These are phyloP conservation scores for Tieghemostelium lacteum DNA, from an alignment of 78 protist species.

Conservation along the genomic window DNA sequence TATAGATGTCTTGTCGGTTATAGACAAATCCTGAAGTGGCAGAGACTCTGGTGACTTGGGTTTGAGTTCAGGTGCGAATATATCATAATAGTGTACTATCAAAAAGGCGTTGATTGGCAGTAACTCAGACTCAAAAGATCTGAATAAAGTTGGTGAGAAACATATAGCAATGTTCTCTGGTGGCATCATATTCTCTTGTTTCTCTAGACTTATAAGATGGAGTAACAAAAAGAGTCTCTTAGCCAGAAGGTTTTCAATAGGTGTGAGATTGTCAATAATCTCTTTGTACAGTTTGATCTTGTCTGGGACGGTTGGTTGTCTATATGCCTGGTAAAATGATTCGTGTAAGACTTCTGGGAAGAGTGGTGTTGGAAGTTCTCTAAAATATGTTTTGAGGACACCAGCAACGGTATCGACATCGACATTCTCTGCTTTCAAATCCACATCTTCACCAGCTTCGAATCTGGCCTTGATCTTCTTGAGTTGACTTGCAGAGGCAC, in stretches of 20 bases:
- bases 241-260: conserved; percentile 36
- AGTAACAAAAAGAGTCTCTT: conserved; percentile 43
- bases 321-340: conserved; percentile 35
- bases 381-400: conserved; percentile 59
- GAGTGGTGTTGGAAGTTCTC: conserved; percentile 43
- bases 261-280: conserved; percentile 28
- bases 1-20: not conserved
- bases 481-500: conserved; percentile 43
- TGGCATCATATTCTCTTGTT: conserved; percentile 77
- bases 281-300: conserved; percentile 1
- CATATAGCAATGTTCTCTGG: conserved; percentile 80
- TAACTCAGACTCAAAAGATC: conserved; percentile 61
- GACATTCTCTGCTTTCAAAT: conserved; percentile 45
- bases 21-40: not conserved
- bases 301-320: conserved; percentile 13
- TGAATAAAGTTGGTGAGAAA: conserved; percentile 79
- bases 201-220: conserved; percentile 41
- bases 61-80: conserved; percentile 56
- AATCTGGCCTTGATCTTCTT: conserved; percentile 57
- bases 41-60: conserved; percentile 17
- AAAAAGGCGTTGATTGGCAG: conserved; percentile 65
- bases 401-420: conserved; percentile 76
- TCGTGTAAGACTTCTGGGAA: conserved; percentile 58
- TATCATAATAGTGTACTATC: conserved; percentile 38
- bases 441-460: conserved; percentile 71